Conservation (phyloP, 2,329 filamentous ascomycete species). For the Diaporthe helianthi region DNA sequence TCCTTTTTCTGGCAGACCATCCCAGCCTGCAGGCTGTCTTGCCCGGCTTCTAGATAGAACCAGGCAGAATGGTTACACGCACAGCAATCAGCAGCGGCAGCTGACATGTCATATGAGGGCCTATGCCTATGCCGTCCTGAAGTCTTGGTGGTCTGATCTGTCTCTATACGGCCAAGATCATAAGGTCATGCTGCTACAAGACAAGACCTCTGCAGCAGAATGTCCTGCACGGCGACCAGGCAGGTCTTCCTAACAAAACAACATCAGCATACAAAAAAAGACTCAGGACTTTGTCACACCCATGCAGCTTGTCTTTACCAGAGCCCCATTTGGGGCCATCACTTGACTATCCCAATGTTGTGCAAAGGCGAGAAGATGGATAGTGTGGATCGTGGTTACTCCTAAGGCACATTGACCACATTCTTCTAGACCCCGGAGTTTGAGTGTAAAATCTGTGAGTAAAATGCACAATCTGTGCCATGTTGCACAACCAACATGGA, state of each 20-base stretch:
- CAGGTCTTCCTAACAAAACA: not conserved
- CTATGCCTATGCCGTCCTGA: too few relatives aligned
- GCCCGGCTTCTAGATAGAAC: not conserved
- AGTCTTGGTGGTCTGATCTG: not conserved
- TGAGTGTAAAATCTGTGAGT: not conserved
- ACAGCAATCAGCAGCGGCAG: not conserved
- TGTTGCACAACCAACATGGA: slow-evolving; percentile 12
- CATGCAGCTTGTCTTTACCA: not conserved
- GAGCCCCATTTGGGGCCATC: not conserved
- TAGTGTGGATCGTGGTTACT: not conserved
- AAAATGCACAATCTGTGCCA: slow-evolving; percentile 9
- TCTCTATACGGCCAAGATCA: not conserved
- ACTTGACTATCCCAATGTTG: not conserved
- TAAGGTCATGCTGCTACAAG: not conserved
- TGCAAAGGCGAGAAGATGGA: not conserved
- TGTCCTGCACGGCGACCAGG: not conserved
- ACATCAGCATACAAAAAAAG: not conserved
- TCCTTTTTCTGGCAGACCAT: not conserved
- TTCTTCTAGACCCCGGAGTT: not conserved
- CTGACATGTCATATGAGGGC: not conserved
- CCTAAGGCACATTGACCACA: not conserved
- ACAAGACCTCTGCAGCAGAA: not conserved
- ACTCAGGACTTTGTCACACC: not conserved
- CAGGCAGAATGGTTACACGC: not conserved
- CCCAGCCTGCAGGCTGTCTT: not conserved